Evolutionary conservation across 78 protist species (phyloP).

Genomic region (Acrasis kona): DNA sequence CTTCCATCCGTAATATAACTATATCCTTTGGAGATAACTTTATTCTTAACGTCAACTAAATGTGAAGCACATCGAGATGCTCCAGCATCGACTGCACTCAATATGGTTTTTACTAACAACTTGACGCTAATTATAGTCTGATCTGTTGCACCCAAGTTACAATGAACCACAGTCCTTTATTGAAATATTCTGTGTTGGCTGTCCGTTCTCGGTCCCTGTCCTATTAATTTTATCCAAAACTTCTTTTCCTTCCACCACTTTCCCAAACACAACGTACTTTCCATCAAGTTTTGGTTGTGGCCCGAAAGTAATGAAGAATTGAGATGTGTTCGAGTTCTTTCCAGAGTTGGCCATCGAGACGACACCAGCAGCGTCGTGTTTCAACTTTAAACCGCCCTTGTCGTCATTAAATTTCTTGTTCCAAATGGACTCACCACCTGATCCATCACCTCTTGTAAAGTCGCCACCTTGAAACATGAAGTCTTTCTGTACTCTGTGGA

Average conservation of each 20-base stretch:
- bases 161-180: not conserved
- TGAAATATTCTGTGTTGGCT: slow-evolving; percentile 8
- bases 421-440: slow-evolving; percentile 71
- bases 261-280: slow-evolving; percentile 96
- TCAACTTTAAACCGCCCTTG: slow-evolving; percentile 69
- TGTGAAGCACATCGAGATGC: too few relatives aligned
- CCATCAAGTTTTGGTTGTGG: slow-evolving; percentile 70
- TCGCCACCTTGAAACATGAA: slow-evolving; percentile 97
- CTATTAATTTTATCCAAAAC: slow-evolving; percentile 31
- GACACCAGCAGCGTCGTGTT: slow-evolving; percentile 73
- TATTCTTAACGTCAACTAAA: too few relatives aligned
- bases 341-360: slow-evolving; percentile 93
- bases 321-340: slow-evolving; percentile 69
- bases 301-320: slow-evolving; percentile 4
- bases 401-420: slow-evolving; percentile 65
- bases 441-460: slow-evolving; percentile 80
- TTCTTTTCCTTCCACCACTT: slow-evolving; percentile 46
- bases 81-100: too few relatives aligned
- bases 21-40: too few relatives aligned
- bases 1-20: too few relatives aligned
- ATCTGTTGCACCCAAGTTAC: too few relatives aligned
- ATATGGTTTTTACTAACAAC: too few relatives aligned
- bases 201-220: slow-evolving; percentile 15
- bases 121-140: too few relatives aligned
- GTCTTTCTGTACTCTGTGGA: slow-evolving; percentile 22